Base-by-base conservation (phyloP, 768 basidiomycete species). In the Boletus rubescentipes region DNA sequence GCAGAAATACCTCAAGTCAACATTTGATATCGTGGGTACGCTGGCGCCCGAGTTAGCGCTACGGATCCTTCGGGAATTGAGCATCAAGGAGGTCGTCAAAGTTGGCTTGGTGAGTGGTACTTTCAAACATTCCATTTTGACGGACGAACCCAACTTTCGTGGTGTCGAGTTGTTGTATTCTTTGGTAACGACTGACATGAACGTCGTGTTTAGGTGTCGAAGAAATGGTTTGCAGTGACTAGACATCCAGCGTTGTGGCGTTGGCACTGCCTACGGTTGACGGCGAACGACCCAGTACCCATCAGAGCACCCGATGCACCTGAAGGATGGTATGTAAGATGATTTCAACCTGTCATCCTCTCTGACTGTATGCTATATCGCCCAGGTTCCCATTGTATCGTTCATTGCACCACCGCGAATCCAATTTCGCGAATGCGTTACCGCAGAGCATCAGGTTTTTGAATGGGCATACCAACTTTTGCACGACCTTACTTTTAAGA, bases 401-500 rank as follows among this genome's bases (percentile, higher is more conserved):
- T 37, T 84, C 86, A 16, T 77, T 94, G 12, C 89, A 93, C 62
- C 86, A 91, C 67, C 86, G 91, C 40, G 92, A 96, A 71, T 82
- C 82, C 37, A 95, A 95, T 72, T 91, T 93, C 77, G 73, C 78
- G 46, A 73, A 85, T 53, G 92, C 80, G 1, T 73, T 90, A 1
- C 87, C 92, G 0, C 92, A 94, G 68, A 79, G 76, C 18, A 77
- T 94, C 46, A 75, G 85, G 18, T 88, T 95, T 78, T 77, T 95
- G 55, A 81, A 77, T 39, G 92, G 91, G 0, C 93, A 96, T 63
- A 91, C 87, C 12, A 89, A 87, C 64, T 94, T 93, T 68, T 91
- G 91, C 58, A 95, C 93, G 2, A 90, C 89, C 0, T 74, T 95
- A 9, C 75, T 89, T 9, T 67, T 94, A 30, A 77, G 86, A 58